Evolutionary conservation across 2,329 filamentous ascomycete genomes (phyloP), one percentile per base, ranked within the genome.

Genomic region (Penicillium crustosum): DNA sequence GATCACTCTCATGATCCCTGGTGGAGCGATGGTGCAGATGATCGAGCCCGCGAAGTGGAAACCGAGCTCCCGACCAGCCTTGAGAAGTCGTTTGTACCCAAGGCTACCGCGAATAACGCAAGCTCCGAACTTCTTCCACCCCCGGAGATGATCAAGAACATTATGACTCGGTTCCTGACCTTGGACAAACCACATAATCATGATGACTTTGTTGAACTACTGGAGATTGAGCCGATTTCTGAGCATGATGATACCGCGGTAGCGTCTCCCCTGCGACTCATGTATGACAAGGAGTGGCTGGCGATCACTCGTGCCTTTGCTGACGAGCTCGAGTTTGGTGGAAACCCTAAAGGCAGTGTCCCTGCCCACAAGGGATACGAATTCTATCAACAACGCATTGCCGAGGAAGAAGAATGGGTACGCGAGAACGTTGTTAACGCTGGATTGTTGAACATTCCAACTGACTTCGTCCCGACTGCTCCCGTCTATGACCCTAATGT

Each of bases 201-300:
- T 15, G 84, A 92, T 35, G 27, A 36, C 59, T 97, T 93, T 70
- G 81, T 99, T 2, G 91, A 97, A 66, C 80, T 97, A 3, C 79
- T 89, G 35, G 83, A 89, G 33, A 78, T 93, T 19, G 69, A 77
- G 2, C 79, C 86, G 3, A 69, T 82, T 42, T 76, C 81, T 17
- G 58, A 75, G 0, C 61, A 73, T 4, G 53, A 61, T 33, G 49
- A 47, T 21, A 53, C 48, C 12, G 49, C 60, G 9, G 17, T 31
- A 5, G 31, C 77, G 17, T 75, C 79, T 2, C 86, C 86, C 1
- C 83, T 86, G 64, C 79, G 78, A 12, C 81, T 97, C 0, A 79
- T 86, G 48, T 97, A 99, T 71, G 94, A 99, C 73, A 86, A 88
- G 12, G 94, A 99, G 77, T 99, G 93, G 93, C 86, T 99, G 8